Base-by-base conservation (phyloP, 1,284 basidiomycete species). In the Cutaneotrichosporon sp. region DNA sequence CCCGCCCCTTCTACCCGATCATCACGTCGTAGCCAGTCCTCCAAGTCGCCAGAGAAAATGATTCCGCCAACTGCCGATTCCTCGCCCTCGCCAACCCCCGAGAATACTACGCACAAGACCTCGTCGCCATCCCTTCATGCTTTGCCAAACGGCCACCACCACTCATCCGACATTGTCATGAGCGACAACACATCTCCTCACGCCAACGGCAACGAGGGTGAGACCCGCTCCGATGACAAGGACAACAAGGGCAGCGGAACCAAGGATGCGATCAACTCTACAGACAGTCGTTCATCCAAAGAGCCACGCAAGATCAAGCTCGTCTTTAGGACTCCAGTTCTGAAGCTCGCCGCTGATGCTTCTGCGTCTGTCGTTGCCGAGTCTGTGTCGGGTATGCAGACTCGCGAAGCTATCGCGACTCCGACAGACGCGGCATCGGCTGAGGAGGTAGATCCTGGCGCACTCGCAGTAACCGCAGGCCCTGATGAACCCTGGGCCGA, bases 41-140 rank as follows among this genome's bases (percentile, higher is more conserved):
- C 56, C 53, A 68, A 64, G 52, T 68, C 64, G 14, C 66, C 66
- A 30, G 64, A 68, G 42, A 68, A 64, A 53, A 65, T 65, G 66
- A 57, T 61, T 2, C 50, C 49, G 56, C 61, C 32, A 1, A 56
- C 36, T 8, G 8, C 49, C n/a, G 42, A 18, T 8, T 16, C 56
- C 9, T 31, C 34, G 7, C 38, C 14, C 21, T 22, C 46, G 7
- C 50, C 40, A 6, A 42, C 51, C 9, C 30, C 53, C 34, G 53
- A 58, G 34, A 32, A 36, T n/a, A 38, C 50, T 30, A 47, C 62
- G 8, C 47, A 38, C 36, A 52, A 56, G 36, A 42, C 49, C 38
- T 36, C 50, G 13, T 34, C 52, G 32, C 46, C 58, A 8, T 31
- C 56, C 42, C 55, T 18, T 42, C 40, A 18, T 52, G 50, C 22